Base-by-base conservation (phyloP, 352 stramenopile genomes). In the Phytophthora brassicae region DNA sequence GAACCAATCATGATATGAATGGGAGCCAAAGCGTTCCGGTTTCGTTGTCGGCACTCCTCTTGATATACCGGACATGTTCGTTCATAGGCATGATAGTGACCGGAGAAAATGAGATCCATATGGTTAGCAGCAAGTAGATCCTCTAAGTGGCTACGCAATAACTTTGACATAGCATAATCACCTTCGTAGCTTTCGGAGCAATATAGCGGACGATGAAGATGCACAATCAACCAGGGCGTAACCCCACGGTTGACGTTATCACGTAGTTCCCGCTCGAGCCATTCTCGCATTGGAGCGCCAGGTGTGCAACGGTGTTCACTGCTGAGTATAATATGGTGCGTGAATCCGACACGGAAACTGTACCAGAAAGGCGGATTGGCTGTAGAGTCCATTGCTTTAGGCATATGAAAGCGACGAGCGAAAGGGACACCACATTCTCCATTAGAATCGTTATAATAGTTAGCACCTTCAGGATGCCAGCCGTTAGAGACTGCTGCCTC, bases 391-490 rank as follows among this genome's bases (percentile, higher is more conserved):
- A 55, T 64, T 9, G 43, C 39, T 58, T 68, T 33, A 14, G 76
- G 81, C 81, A 94, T 93, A 46, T 66, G 60, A 75, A 96, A 96
- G 16, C 85, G 79, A 22, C 69, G 79, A 9, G 67, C 56, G 1
- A 70, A 79, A 0, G 88, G 83, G 13, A 96, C 79, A 8, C 89
- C 88, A 58, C 90, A 97, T 75, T 97, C 89, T 22, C 89, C 90
- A 26, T 77, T 66, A 31, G 69, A 83, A 64, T 94, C 77, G 35
- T 77, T 69, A n/a, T 53, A 69, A 11, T 60, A 67, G 33, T 66
- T 71, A 19, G 4, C 64, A 6, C 24, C 56, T 22, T 62, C 38
- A 33, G 54, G 48, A 46, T 71, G 43, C 51, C 52, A 47, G 46
- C 59, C 63, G 20, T 59, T 70, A 7, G 29, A 59, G 0, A 70